These are phyloP conservation scores for Ceratopteris richardii DNA, from an alignment of 75 land plant genomes.

Conservation along the genomic window DNA sequence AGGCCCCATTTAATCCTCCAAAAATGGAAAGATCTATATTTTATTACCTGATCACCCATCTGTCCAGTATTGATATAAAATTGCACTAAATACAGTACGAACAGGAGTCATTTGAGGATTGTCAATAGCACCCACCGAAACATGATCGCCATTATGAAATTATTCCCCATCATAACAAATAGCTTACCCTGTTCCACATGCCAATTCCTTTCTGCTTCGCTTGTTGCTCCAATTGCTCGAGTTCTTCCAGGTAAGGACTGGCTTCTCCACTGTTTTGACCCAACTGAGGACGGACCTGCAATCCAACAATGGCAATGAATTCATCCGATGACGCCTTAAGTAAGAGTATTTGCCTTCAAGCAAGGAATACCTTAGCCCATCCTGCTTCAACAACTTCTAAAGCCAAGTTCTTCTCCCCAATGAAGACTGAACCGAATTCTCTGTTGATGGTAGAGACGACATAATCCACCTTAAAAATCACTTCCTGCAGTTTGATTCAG, in stretches of 20 bases:
- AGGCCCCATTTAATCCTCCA: too few relatives aligned
- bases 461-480: slow-evolving; percentile 78
- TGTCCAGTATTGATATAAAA: too few relatives aligned
- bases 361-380: slow-evolving; percentile 85
- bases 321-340: not conserved
- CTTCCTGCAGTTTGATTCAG: slow-evolving; percentile 51
- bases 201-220: slow-evolving; percentile 80
- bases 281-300: slow-evolving; percentile 49
- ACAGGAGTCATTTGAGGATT: too few relatives aligned
- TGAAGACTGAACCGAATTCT: slow-evolving; percentile 82
- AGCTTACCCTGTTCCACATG: slow-evolving; percentile 79
- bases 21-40: too few relatives aligned
- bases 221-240: slow-evolving; percentile 62
- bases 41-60: too few relatives aligned
- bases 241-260: slow-evolving; percentile 47
- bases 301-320: too few relatives aligned
- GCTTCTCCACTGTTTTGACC: slow-evolving; percentile 62
- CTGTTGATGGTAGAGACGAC: slow-evolving; percentile 63
- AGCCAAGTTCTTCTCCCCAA: slow-evolving; percentile 69
- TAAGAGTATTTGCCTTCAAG: not conserved
- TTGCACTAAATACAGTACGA: too few relatives aligned
- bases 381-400: slow-evolving; percentile 60
- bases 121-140: too few relatives aligned
- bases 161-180: too few relatives aligned
- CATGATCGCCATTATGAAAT: too few relatives aligned